A percentile compares a stretch with the other conserved stretches of the same genome.
Evolutionary conservation across 2,329 filamentous ascomycete species (phyloP).

Genomic region (Colletotrichum abscissum): DNA sequence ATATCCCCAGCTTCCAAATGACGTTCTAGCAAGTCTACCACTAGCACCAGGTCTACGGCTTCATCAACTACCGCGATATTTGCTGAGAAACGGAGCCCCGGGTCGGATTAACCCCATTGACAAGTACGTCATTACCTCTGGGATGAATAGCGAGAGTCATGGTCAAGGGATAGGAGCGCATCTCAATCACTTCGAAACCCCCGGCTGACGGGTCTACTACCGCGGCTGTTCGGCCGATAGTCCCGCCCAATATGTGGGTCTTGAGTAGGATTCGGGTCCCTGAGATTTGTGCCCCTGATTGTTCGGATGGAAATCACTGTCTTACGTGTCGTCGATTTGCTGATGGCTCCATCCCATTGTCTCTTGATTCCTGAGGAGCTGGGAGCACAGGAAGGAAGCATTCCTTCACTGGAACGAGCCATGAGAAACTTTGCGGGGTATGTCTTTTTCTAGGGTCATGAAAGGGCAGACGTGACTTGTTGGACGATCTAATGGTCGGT

Average conservation of each 20-base stretch:
- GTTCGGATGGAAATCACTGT: background rate
- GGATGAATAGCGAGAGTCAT: background rate
- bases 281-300: background rate
- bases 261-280: background rate
- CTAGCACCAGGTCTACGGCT: background rate
- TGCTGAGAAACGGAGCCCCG: background rate
- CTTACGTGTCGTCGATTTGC: background rate
- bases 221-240: conserved; percentile 10
- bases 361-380: background rate
- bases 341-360: background rate
- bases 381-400: background rate
- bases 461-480: background rate
- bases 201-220: background rate
- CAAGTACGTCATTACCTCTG: background rate
- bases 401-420: background rate
- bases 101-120: background rate
- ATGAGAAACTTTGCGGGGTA: background rate
- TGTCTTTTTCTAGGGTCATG: background rate
- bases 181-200: conserved; percentile 21
- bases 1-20: background rate
- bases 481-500: background rate
- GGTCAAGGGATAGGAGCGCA: background rate
- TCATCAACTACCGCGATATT: background rate
- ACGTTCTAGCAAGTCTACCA: background rate
- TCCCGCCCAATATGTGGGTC: background rate